Evolutionary conservation across 106 monocot genomes (phyloP).

Genomic region (Gastrodia elata): DNA sequence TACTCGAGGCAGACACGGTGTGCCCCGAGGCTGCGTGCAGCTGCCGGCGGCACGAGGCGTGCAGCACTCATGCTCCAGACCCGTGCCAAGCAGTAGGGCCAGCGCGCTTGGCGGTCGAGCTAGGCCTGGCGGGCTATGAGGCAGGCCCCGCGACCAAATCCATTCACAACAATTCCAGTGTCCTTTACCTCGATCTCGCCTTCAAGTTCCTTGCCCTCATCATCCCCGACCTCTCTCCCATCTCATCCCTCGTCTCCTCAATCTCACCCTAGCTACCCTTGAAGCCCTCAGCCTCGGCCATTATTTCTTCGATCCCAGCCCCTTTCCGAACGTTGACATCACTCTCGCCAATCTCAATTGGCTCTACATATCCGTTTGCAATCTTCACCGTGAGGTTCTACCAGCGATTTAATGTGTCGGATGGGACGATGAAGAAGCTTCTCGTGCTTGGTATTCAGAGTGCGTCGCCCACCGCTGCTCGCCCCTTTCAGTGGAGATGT

Average conservation of each 20-base stretch:
- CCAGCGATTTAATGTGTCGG: constrained; percentile 46
- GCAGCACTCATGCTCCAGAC: constrained; percentile 76
- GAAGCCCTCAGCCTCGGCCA: constrained; percentile 6
- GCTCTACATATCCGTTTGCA: constrained; percentile 10
- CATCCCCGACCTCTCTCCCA: constrained; percentile 28
- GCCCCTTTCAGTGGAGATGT: no score
- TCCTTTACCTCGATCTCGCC: constrained; percentile 36
- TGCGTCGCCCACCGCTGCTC: no score
- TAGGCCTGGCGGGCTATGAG: constrained; percentile 30
- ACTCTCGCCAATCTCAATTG: neutral
- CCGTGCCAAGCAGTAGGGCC: constrained; percentile 63
- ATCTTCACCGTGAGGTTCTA: constrained; percentile 8
- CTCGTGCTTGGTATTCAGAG: constrained; percentile 63
- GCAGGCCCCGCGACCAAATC: constrained; percentile 32
- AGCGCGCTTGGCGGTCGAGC: constrained; percentile 41
- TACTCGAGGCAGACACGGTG: constrained; percentile 38
- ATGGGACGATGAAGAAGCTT: constrained; percentile 57
- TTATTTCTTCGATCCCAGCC: constrained; percentile 8
- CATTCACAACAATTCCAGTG: constrained; percentile 27
- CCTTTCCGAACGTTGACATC: constrained; percentile 3
- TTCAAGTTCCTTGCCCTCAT: constrained; percentile 43
- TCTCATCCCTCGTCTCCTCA: neutral
- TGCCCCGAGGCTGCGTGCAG: constrained; percentile 38
- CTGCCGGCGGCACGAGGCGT: constrained; percentile 39
- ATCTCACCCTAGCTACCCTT: constrained; percentile 5